Percentiles rank a stretch among this genome's conserved stretches.
phyloP scores from a whole-genome alignment of 371 early-diverging fungal genomes.

The Choanephora cucurbitarum region DNA sequence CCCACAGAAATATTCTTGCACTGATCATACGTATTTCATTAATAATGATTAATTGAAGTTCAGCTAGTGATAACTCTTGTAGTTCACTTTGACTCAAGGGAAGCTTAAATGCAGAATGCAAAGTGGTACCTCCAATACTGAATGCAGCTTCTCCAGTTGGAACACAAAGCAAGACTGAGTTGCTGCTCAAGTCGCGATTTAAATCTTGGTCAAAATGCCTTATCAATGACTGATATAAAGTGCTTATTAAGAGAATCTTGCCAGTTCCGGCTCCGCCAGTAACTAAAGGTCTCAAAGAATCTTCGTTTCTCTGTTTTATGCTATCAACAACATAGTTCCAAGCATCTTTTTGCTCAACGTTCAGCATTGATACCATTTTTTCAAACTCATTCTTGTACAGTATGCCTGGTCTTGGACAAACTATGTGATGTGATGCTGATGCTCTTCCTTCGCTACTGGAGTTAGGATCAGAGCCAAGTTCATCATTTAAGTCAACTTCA shows the following conservation, averaged over 20 bases:
- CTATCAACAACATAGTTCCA: background rate
- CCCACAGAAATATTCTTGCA: background rate
- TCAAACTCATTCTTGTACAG: too few relatives aligned
- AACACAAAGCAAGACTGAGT: slow-evolving; percentile 11
- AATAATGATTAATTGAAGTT: background rate
- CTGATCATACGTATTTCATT: slow-evolving; percentile 3
- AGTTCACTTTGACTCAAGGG: background rate
- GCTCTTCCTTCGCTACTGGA: too few relatives aligned
- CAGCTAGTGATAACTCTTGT: background rate
- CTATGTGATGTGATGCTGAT: too few relatives aligned
- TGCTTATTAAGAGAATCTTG: slow-evolving; percentile 5
- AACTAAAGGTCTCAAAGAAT: slow-evolving; percentile 2
- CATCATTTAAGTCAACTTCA: too few relatives aligned
- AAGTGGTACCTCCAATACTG: background rate
- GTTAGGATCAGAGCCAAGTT: too few relatives aligned
- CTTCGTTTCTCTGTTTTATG: background rate
- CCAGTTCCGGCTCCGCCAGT: slow-evolving; percentile 13
- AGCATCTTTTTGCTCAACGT: background rate
- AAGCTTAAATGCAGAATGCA: slow-evolving; percentile 2
- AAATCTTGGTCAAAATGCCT: background rate
- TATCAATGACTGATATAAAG: slow-evolving; percentile 7
- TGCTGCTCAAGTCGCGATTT: slow-evolving; percentile 4
- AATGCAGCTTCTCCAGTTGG: slow-evolving; percentile 13
- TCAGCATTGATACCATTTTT: background rate
- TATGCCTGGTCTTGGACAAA: too few relatives aligned